A percentile compares a stretch with the other conserved stretches of the same genome.
phyloP scores from a whole-genome alignment of 345 rosid species.

The Hibiscus tridactylites region DNA sequence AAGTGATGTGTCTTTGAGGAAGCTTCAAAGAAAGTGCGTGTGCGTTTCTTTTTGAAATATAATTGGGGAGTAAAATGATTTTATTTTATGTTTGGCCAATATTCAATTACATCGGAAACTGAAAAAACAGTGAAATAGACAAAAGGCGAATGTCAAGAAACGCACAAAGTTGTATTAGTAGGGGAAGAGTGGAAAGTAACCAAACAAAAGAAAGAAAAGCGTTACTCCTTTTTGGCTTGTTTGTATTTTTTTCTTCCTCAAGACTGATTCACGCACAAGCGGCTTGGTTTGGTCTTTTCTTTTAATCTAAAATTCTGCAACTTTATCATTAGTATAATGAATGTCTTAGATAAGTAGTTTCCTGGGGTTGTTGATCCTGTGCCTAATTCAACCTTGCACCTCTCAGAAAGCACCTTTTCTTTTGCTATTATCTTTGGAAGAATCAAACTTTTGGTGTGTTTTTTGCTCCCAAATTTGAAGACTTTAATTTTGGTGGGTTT shows the following conservation, averaged over 20 bases:
- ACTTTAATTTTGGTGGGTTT: conserved; percentile 7
- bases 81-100: too few species aligned
- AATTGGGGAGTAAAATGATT: too few species aligned
- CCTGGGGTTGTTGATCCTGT: conserved; percentile 2
- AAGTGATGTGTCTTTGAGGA: too few species aligned
- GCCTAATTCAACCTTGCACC: neutral
- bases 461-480: neutral
- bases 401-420: neutral
- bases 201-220: neutral
- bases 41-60: too few species aligned
- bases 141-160: neutral
- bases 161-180: neutral
- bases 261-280: neutral
- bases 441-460: neutral
- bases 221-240: neutral
- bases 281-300: neutral
- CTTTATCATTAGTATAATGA: neutral
- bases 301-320: neutral
- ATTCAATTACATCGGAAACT: neutral
- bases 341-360: neutral
- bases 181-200: neutral
- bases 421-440: neutral
- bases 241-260: neutral
- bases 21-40: too few species aligned
- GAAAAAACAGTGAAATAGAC: neutral